Evolutionary conservation across 139 green algal species (phyloP), one percentile per base, ranked within the genome.

Genomic region (Ostreobium quekettii): DNA sequence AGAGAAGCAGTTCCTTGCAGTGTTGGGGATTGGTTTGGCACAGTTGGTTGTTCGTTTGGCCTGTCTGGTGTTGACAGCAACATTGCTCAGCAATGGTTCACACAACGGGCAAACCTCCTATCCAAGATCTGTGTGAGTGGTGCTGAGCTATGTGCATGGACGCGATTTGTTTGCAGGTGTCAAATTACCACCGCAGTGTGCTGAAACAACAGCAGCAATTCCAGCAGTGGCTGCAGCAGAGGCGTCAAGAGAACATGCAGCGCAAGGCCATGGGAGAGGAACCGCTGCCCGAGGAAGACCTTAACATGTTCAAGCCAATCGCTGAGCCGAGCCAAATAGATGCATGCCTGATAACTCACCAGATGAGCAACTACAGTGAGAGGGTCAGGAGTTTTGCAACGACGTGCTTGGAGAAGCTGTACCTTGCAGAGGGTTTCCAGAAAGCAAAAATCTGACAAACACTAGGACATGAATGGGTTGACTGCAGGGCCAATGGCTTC

Each of bases 261-360:
- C 66, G 92, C 42, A 67, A 80, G 2, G 72, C 83, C 35, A 76
- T 77, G 24, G 91, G 91, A 7, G 90, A 97, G 75, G 95, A 98
- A 74, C 74, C 81, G 26, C 81, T 99, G 71, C 85, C 92, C 1
- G 95, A 99, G 76, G 94, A 99, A 76, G 93, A 97, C 71, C 84
- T 87, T 0, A 73, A 72, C 15, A 74, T 85, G 71, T 95, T 93
- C 82, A 96, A 95, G 78, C 82, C 90, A 3, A 71, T 91, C 1
- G 68, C 85, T 0, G 93, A 98, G 80, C 95, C 94, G 28, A 85
- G 70, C 37, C 78, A 86, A 49, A 75, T 99, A 64, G 93, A 99
- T 70, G 78, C 70, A 46, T 93, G 90, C 76, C 82, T 99, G 28
- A 84, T 97, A 3, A 83, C 74, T 6, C 80, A 80, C 65, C 82